Evolutionary conservation across 768 basidiomycete genomes (phyloP).

Genomic region (Psilocybe tampanensis): DNA sequence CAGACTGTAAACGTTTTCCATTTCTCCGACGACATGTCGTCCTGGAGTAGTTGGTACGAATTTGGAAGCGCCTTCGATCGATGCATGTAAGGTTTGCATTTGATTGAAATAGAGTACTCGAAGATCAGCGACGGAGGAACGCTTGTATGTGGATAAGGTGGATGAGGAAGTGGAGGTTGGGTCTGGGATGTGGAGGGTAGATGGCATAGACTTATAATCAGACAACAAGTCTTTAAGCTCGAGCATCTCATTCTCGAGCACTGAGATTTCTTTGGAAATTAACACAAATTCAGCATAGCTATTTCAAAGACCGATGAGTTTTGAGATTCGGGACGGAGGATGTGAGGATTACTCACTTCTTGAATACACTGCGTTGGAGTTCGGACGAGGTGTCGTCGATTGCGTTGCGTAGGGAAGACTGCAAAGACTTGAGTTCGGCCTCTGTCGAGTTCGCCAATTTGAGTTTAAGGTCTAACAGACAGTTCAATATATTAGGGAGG

Average conservation of each 20-base stretch:
- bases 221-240: conserved; percentile 93
- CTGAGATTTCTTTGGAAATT: conserved; percentile 96
- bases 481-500: neutral
- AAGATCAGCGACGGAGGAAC: conserved; percentile 95
- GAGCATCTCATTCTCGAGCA: conserved; percentile 96
- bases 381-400: conserved; percentile 78
- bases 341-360: conserved; percentile 60
- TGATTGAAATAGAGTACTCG: conserved; percentile 93
- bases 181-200: conserved; percentile 87
- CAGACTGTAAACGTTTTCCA: conserved; percentile 79
- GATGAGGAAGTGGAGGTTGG: conserved; percentile 60
- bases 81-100: conserved; percentile 86
- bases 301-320: conserved; percentile 9
- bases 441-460: conserved; percentile 90
- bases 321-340: neutral
- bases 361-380: conserved; percentile 91
- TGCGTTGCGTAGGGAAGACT: conserved; percentile 71
- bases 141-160: conserved; percentile 48
- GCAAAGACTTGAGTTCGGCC: conserved; percentile 73
- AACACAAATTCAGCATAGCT: conserved; percentile 97
- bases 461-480: conserved; percentile 67
- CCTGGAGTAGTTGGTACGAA: conserved; percentile 92
- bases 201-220: conserved; percentile 97
- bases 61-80: conserved; percentile 94
- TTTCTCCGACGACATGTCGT: conserved; percentile 87